Evolutionary conservation across 2,329 filamentous ascomycete genomes (phyloP).

Genomic region (Penicillium decumbens): DNA sequence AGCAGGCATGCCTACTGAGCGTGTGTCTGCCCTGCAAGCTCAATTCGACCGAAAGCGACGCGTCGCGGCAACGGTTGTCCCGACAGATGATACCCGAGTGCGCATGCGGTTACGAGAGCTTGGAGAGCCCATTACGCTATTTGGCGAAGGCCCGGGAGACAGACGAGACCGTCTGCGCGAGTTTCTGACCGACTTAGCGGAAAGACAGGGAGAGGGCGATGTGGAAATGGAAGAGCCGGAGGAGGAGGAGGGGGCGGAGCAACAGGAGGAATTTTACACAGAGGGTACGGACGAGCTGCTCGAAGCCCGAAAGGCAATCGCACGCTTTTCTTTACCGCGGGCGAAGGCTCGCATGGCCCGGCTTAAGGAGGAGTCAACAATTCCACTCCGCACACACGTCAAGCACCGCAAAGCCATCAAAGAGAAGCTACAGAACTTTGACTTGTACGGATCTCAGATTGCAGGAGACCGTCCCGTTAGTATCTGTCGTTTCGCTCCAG

Average conservation of each 20-base stretch:
- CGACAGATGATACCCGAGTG: slow-evolving; percentile 87
- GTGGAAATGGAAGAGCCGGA: slow-evolving; percentile 50
- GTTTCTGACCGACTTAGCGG: slow-evolving; percentile 68
- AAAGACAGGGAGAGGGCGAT: slow-evolving; percentile 52
- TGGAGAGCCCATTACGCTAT: slow-evolving; percentile 90
- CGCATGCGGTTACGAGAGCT: slow-evolving; percentile 74
- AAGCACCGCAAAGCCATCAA: slow-evolving; percentile 88
- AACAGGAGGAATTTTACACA: slow-evolving; percentile 94
- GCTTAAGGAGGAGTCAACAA: slow-evolving; percentile 74
- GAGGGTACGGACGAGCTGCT: slow-evolving; percentile 70
- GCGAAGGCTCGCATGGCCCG: slow-evolving; percentile 71
- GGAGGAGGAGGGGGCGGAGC: slow-evolving; percentile 62
- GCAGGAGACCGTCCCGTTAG: slow-evolving; percentile 86
- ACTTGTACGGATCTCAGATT: slow-evolving; percentile 89
- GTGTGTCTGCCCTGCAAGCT: slow-evolving; percentile 75
- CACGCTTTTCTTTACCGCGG: slow-evolving; percentile 74
- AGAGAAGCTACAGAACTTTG: slow-evolving; percentile 73
- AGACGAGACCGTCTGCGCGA: slow-evolving; percentile 81
- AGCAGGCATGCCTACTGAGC: slow-evolving; percentile 68
- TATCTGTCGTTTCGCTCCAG: slow-evolving; percentile 85
- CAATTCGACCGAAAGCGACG: slow-evolving; percentile 90
- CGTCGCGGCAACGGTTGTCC: slow-evolving; percentile 83
- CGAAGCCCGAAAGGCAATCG: slow-evolving; percentile 71
- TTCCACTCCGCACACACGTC: slow-evolving; percentile 82
- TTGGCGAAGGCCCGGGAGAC: slow-evolving; percentile 83